phyloP scores from a whole-genome alignment of 208 protist genomes.

The Leishmania martiniquensis region DNA sequence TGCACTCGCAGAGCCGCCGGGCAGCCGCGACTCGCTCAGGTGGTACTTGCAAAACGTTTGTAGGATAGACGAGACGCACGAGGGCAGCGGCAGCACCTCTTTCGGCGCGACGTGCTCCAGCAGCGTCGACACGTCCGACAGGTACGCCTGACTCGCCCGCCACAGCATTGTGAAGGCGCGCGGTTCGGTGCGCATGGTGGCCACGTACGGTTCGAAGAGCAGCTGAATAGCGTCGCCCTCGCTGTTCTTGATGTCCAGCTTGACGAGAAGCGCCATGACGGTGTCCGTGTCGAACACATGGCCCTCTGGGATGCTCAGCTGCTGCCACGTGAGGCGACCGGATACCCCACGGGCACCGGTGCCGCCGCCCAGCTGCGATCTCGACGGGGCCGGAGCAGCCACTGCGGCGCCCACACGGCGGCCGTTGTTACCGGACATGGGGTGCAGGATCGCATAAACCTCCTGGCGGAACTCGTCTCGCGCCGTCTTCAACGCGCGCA shows the following conservation, averaged over 20 bases:
- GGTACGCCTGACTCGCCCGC: slow-evolving; percentile 78
- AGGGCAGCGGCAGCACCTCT: slow-evolving; percentile 54
- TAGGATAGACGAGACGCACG: slow-evolving; percentile 55
- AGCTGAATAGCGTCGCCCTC: slow-evolving; percentile 32
- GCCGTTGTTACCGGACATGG: background rate
- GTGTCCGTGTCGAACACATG: slow-evolving; percentile 36
- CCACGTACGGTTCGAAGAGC: slow-evolving; percentile 67
- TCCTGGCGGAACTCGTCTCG: slow-evolving; percentile 27
- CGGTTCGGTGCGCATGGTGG: slow-evolving; percentile 50
- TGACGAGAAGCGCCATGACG: slow-evolving; percentile 32
- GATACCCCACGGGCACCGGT: background rate
- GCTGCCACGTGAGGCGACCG: slow-evolving; percentile 13
- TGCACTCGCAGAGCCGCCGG: slow-evolving; percentile 39
- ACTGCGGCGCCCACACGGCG: background rate
- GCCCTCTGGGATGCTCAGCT: slow-evolving; percentile 35
- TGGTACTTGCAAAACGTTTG: slow-evolving; percentile 77
- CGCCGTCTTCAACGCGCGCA: slow-evolving; percentile 30
- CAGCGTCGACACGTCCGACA: slow-evolving; percentile 60
- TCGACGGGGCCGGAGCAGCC: background rate
- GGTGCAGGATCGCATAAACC: slow-evolving; percentile 20
- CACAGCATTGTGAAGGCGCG: slow-evolving; percentile 75
- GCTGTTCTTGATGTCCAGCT: slow-evolving; percentile 37
- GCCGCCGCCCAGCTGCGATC: background rate
- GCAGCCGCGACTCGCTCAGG: slow-evolving; percentile 46
- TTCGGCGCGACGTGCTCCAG: slow-evolving; percentile 51